Percentiles rank a stretch among this genome's conserved stretches.
Evolutionary conservation across 2,329 filamentous ascomycete genomes (phyloP).

Genomic region (Gnomoniopsis smithogilvyi): DNA sequence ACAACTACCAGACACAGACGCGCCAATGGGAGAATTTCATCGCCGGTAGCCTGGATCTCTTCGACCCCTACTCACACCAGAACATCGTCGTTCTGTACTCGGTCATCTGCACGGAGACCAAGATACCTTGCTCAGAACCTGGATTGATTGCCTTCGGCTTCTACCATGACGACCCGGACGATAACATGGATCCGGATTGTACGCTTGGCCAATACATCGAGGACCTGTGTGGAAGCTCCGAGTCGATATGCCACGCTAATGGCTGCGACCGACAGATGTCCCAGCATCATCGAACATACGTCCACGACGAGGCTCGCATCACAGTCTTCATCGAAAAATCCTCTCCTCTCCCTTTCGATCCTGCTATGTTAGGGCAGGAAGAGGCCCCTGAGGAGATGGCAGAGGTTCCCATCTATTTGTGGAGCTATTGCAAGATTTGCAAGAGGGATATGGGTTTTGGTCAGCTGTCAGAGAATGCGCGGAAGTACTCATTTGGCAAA

Average conservation of each 20-base stretch:
- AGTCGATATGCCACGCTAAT: constrained; percentile 75
- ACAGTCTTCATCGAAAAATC: constrained; percentile 81
- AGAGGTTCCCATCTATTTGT: constrained; percentile 79
- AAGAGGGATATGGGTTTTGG: constrained; percentile 85
- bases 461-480: constrained; percentile 89
- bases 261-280: constrained; percentile 86
- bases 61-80: constrained; percentile 93
- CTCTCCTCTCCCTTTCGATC: constrained; percentile 39
- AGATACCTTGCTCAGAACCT: constrained; percentile 88
- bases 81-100: constrained; percentile 95
- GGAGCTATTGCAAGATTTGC: constrained; percentile 93
- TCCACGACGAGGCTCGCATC: constrained; percentile 91
- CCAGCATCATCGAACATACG: constrained; percentile 94
- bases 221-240: constrained; percentile 74
- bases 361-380: constrained; percentile 49
- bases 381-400: constrained; percentile 43
- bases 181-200: constrained; percentile 77
- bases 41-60: constrained; percentile 81
- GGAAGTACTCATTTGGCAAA: constrained; percentile 98
- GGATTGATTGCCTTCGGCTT: constrained; percentile 88
- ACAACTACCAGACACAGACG: constrained; percentile 92
- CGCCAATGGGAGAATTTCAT: constrained; percentile 96
- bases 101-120: constrained; percentile 87
- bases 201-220: constrained; percentile 95
- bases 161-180: constrained; percentile 72